Evolutionary conservation across 2,329 filamentous ascomycete species (phyloP).

Genomic region (Pestalotiopsis fici): DNA sequence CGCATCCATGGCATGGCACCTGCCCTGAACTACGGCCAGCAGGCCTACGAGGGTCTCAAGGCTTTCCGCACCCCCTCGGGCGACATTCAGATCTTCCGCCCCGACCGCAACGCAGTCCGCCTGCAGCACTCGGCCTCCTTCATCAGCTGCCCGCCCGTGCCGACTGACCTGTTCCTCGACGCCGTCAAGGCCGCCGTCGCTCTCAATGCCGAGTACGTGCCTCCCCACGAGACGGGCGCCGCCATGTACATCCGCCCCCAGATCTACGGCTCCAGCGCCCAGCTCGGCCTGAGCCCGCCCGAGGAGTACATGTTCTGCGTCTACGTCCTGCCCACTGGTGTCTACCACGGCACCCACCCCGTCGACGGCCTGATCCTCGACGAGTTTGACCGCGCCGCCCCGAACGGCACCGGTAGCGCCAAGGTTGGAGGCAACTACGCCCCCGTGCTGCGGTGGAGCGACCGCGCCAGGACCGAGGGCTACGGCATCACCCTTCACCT

Average conservation of each 20-base stretch:
- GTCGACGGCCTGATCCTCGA: conserved; percentile 89
- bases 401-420: conserved; percentile 85
- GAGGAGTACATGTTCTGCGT: conserved; percentile 93
- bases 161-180: conserved; percentile 73
- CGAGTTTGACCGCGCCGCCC: conserved; percentile 91
- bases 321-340: conserved; percentile 87
- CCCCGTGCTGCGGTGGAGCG: conserved; percentile 85
- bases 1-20: conserved; percentile 94
- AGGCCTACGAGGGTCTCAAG: conserved; percentile 98
- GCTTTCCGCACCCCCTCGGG: conserved; percentile 81
- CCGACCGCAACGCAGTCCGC: conserved; percentile 79
- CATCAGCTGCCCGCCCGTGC: conserved; percentile 81
- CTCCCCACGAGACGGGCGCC: conserved; percentile 83
- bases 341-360: conserved; percentile 88
- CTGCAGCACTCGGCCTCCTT: conserved; percentile 84
- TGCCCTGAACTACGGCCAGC: conserved; percentile 94
- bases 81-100: conserved; percentile 83
- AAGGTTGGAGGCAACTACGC: conserved; percentile 97
- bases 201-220: conserved; percentile 88
- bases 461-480: conserved; percentile 74
- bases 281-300: conserved; percentile 82
- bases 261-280: conserved; percentile 83
- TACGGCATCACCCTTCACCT: conserved; percentile 95
- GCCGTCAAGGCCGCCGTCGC: conserved; percentile 80
- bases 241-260: conserved; percentile 92